Evolutionary conservation across 768 basidiomycete species (phyloP).

Genomic region (Galerina sulciceps): DNA sequence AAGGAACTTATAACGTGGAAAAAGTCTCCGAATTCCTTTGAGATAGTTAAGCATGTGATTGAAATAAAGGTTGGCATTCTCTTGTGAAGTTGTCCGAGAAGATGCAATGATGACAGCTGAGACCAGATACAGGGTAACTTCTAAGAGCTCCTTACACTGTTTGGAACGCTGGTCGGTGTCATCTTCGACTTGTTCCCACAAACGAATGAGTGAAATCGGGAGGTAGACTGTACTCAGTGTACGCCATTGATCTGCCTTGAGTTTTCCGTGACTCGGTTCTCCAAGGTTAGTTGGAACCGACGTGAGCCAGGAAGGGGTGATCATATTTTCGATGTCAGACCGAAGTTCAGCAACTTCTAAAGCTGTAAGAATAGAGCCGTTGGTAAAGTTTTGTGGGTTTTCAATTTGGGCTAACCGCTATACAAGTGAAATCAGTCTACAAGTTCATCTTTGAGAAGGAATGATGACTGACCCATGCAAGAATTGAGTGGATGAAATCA

Average conservation of each 20-base stretch:
- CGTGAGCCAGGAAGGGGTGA: slow-evolving; percentile 29
- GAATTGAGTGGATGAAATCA: background rate
- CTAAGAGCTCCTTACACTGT: slow-evolving; percentile 22
- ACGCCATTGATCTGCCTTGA: slow-evolving; percentile 41
- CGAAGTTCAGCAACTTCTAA: slow-evolving; percentile 23
- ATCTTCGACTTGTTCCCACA: slow-evolving; percentile 30
- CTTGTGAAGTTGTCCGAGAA: slow-evolving; percentile 22
- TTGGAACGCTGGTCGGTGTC: slow-evolving; percentile 17
- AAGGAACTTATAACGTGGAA: slow-evolving; percentile 26
- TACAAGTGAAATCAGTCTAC: background rate
- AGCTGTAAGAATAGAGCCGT: slow-evolving; percentile 7
- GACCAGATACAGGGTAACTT: slow-evolving; percentile 23
- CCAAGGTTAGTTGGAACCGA: slow-evolving; percentile 25
- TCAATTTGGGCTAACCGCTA: background rate
- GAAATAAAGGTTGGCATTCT: slow-evolving; percentile 12
- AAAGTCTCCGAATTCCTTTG: slow-evolving; percentile 29
- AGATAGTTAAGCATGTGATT: slow-evolving; percentile 31
- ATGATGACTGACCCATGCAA: slow-evolving; percentile 2
- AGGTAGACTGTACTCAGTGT: slow-evolving; percentile 34
- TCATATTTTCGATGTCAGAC: slow-evolving; percentile 22
- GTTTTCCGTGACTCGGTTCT: slow-evolving; percentile 25
- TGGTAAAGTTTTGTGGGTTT: background rate
- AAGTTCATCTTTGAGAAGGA: background rate
- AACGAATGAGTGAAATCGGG: slow-evolving; percentile 33
- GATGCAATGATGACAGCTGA: slow-evolving; percentile 21